Percentiles rank a stretch among this genome's conserved stretches.
Evolutionary conservation across 2,329 filamentous ascomycete species (phyloP).

Genomic region (Myriosclerotinia scirpicola): DNA sequence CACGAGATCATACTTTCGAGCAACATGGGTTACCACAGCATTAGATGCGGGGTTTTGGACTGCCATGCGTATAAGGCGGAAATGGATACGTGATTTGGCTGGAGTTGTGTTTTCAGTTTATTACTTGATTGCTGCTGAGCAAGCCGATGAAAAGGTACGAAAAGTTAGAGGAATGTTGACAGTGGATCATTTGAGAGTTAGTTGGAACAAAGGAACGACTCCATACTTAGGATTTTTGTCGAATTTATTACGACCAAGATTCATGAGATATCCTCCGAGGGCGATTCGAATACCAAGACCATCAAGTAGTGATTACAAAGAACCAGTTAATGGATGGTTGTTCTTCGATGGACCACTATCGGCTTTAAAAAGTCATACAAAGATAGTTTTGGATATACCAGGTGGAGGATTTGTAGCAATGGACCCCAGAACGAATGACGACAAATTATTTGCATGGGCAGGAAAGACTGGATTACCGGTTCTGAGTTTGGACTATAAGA

Average conservation of each 20-base stretch:
- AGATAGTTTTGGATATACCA: constrained; percentile 83
- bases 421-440: constrained; percentile 91
- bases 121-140: constrained; percentile 89
- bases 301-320: constrained; percentile 73
- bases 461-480: constrained; percentile 85
- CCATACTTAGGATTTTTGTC: constrained; percentile 79
- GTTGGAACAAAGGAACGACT: constrained; percentile 93
- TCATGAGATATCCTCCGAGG: constrained; percentile 79
- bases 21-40: constrained; percentile 94
- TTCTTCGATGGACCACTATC: constrained; percentile 89
- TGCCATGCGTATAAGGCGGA: constrained; percentile 84
- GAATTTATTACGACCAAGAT: constrained; percentile 70
- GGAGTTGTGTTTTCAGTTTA: constrained; percentile 84
- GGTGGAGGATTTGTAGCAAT: constrained; percentile 97
- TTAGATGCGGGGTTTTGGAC: constrained; percentile 98
- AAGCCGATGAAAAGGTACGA: constrained; percentile 93
- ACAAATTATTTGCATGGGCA: constrained; percentile 91
- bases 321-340: constrained; percentile 82
- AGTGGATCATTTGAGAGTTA: constrained; percentile 85
- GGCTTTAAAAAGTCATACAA: constrained; percentile 72
- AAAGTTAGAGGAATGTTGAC: constrained; percentile 85
- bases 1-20: constrained; percentile 86
- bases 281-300: constrained; percentile 84
- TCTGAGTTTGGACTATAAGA: constrained; percentile 86
- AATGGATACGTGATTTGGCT: constrained; percentile 78